Percentiles rank a stretch among this genome's conserved stretches.
Conservation (phyloP, 2,329 filamentous ascomycete species). For the Mycogone perniciosa region DNA sequence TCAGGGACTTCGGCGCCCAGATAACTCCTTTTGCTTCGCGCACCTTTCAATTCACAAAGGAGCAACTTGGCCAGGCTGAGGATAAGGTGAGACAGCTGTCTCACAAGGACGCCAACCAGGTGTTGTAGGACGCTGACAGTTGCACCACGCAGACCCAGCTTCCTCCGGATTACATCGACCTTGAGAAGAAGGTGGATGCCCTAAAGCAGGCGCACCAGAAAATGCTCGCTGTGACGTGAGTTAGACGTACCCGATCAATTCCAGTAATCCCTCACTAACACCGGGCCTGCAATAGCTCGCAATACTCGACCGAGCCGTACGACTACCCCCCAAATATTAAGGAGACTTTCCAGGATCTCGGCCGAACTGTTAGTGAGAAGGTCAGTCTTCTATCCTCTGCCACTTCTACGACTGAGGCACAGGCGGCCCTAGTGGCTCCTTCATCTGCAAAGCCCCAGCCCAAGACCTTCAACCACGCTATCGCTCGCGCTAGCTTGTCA, state of each 20-base stretch:
- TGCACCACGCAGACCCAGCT: constrained; percentile 68
- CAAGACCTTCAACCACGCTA: constrained; percentile 96
- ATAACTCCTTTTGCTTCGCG: constrained; percentile 90
- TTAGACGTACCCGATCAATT: constrained; percentile 19
- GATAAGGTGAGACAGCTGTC: constrained; percentile 62
- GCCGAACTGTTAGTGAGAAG: constrained; percentile 93
- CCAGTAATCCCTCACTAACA: neutral
- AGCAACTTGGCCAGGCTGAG: constrained; percentile 89
- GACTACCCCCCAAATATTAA: constrained; percentile 98
- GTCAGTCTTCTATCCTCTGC: constrained; percentile 84
- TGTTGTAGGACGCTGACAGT: neutral
- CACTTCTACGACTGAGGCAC: constrained; percentile 80
- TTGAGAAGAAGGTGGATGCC: constrained; percentile 97
- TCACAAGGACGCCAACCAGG: neutral
- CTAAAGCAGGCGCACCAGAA: constrained; percentile 96
- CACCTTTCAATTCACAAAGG: constrained; percentile 96
- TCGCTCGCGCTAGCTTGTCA: constrained; percentile 80
- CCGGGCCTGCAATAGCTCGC: constrained; percentile 52
- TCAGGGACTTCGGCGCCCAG: constrained; percentile 61
- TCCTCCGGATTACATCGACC: constrained; percentile 93
- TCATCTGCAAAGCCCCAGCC: constrained; percentile 90
- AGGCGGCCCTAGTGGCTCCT: constrained; percentile 85
- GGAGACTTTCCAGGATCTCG: constrained; percentile 94
- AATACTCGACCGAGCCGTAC: constrained; percentile 82
- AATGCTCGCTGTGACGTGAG: constrained; percentile 92